Evolutionary conservation across 805 yeast genomes (phyloP), one percentile per base, ranked within the genome.

Genomic region (Ogataea pilisensis): DNA sequence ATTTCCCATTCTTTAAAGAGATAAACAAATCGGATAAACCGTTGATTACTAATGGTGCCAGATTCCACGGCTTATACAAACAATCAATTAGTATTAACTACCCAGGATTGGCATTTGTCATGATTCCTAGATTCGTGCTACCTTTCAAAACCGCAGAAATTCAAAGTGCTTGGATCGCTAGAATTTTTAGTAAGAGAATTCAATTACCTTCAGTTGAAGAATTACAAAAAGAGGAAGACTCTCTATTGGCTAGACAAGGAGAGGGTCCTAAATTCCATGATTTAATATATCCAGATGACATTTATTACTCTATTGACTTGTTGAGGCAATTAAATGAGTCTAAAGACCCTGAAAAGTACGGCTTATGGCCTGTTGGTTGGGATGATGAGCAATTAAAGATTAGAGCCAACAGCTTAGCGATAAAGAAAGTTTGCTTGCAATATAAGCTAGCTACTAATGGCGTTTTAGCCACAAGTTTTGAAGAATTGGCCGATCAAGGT

Each of bases 91-190:
- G 75, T 51, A 65, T 69, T 25, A 61, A 68, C 16, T 85, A 82
- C 49, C 88, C 90, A 0, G 75, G 85, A 1, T 52, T 87, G 30
- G 78, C 80, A 0, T 69, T 84, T 30, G 70, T 83, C 31, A 82
- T 85, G 1, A 61, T 82, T 12, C 85, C 85, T 1, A 68, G 78
- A 34, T 73, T 76, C 49, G 77, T 80, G 4, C 61, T 82, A 2
- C 85, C 89, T 3, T 79, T 81, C 41, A 68, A 85, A 38, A 63
- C 76, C 2, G 73, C 84, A 17, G 78, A 74, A 45, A 64, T 76
- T 31, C 93, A 86, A 56, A 87, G 85, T 0, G 71, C 80, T 5
- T 72, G 81, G 54, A 65, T 85, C 17, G 75, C 85, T 2, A 69
- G 89, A 45, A 77, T 80, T 1, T 76, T 84, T 63, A 59, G 75